Conservation (phyloP, 2,329 filamentous ascomycete genomes). For the Colletotrichum phormii region DNA sequence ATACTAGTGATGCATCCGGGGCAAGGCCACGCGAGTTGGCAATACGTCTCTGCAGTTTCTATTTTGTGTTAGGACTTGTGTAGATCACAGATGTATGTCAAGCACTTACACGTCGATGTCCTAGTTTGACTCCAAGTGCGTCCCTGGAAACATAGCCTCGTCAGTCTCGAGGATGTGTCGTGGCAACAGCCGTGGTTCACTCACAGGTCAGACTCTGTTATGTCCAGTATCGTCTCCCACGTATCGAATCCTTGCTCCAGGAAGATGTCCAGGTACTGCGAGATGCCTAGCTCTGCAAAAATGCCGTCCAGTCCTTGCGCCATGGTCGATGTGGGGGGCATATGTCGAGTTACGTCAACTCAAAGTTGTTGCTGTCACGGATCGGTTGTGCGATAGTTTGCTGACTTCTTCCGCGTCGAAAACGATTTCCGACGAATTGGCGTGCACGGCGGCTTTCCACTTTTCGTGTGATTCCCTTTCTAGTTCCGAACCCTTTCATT, state of each 20-base stretch:
- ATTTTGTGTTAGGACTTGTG: neutral
- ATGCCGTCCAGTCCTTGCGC: conserved; percentile 72
- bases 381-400: neutral
- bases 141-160: conserved; percentile 60
- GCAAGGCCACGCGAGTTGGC: conserved; percentile 77
- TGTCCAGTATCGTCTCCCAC: conserved; percentile 86
- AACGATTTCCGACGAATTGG: neutral
- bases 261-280: conserved; percentile 80
- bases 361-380: neutral
- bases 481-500: conserved; percentile 10
- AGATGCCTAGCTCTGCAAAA: conserved; percentile 81
- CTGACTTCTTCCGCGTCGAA: neutral
- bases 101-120: conserved; percentile 78
- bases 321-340: conserved; percentile 42
- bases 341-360: neutral
- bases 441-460: neutral
- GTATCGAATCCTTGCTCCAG: conserved; percentile 85
- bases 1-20: conserved; percentile 63
- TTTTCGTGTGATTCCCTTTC: neutral
- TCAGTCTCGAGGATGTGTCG: neutral
- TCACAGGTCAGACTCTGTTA: conserved; percentile 86
- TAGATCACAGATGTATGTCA: neutral
- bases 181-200: conserved; percentile 44
- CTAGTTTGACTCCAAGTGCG: conserved; percentile 80
- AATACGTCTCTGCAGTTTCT: conserved; percentile 88